Base-by-base conservation (phyloP, 768 basidiomycete genomes). In the Coprinellus aureogranulatus region DNA sequence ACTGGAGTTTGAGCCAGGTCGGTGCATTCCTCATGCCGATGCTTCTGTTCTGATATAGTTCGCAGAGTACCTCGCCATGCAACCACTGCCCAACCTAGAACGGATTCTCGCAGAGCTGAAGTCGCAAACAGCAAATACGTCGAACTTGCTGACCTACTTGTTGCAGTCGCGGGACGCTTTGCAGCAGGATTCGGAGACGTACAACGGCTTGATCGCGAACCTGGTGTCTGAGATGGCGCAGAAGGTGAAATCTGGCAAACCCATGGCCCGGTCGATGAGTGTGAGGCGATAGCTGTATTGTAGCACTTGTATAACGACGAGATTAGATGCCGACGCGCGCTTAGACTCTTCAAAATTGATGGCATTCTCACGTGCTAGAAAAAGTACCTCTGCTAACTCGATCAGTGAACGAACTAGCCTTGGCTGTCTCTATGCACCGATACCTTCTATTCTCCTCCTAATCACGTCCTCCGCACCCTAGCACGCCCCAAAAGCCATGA, bases 121-220 rank as follows among this genome's bases (percentile, higher is more conserved):
- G 55, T 61, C 73, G 30, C 87, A 92, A 61, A 94, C 90, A 3
- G 85, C 86, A 4, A 83, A 85, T 40, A 85, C 90, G 0, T 93
- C 92, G 1, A 72, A 82, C 12, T 74, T 92, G 10, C 76, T 97
- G 55, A 93, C 92, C 20, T 83, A 93, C 73, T 74, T 94, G 34
- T 75, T 95, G 59, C 93, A 97, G 72, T 81, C 83, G 39, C 81
- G 86, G 57, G 92, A 94, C 61, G 83, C 87, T 31, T 68, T 92
- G 59, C 90, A 92, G 69, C 92, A 94, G 72, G 90, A 92, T 67
- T 88, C 86, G 37, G 89, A 97, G 75, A 90, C 86, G 26, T 94
- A 93, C 66, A 95, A 97, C 70, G 88, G 86, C 16, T 77, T 94
- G 57, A 97, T 97, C 59, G 94, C 88, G 26, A 93, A 93, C 67